Conservation (phyloP, 257 asterid species). For the Solanum lycopersicoides region DNA sequence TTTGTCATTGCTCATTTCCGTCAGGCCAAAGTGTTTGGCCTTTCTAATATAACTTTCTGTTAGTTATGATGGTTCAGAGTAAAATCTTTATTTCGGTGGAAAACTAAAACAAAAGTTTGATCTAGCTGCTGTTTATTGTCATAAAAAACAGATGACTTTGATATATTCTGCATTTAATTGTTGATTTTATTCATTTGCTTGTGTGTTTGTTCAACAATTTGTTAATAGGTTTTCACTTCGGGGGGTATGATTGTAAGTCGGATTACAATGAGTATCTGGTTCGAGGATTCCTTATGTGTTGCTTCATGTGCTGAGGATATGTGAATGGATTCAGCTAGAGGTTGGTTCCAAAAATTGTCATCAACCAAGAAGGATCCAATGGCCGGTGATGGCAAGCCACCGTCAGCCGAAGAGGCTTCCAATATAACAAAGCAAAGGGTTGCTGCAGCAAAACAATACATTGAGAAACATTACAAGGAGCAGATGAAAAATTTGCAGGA, state of each 20-base stretch:
- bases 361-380: slow-evolving; percentile 58
- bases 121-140: not conserved
- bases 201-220: not conserved
- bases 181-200: not conserved
- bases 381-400: slow-evolving; percentile 49
- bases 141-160: not conserved
- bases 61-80: not conserved
- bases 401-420: slow-evolving; percentile 76
- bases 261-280: slow-evolving; percentile 27
- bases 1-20: not conserved
- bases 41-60: not conserved
- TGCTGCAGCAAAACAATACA: slow-evolving; percentile 96
- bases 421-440: slow-evolving; percentile 80
- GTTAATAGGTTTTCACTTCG: slow-evolving; percentile 11
- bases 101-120: not conserved
- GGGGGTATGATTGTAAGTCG: slow-evolving; percentile 10
- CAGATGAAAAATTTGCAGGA: slow-evolving; percentile 93
- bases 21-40: not conserved
- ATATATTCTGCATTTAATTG: not conserved
- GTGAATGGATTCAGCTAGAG: slow-evolving; percentile 74
- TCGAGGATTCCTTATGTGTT: slow-evolving; percentile 1
- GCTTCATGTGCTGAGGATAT: slow-evolving; percentile 27
- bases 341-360: slow-evolving; percentile 76
- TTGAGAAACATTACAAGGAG: slow-evolving; percentile 93
- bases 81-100: not conserved